Evolutionary conservation across 1,139 yeast species (phyloP), one percentile per base, ranked within the genome.

Genomic region (Scheffersomyces lignicola): DNA sequence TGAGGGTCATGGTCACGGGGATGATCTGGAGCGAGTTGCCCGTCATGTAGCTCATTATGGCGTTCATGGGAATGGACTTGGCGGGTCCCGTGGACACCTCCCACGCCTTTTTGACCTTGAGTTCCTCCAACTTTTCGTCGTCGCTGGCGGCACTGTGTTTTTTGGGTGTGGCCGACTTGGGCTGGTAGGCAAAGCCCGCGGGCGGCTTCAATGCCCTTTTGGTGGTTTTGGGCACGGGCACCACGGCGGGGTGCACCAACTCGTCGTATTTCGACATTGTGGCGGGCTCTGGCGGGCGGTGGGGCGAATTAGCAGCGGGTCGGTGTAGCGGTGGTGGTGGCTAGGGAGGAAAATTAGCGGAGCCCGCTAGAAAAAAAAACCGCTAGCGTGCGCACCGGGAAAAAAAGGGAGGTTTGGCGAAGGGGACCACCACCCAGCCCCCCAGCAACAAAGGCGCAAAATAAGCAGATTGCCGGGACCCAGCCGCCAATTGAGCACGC

Each of bases 11-110:
- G 62, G 89, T 83, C 37, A 92, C 83, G 4, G 97, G 94, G 40
- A 92, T 89, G 44, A 92, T 74, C 51, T 92, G 97, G 18, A 92
- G 65, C 5, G 95, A 80, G 51, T 85, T 84, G 21, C 98, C 98
- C 2, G 96, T 80, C 89, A 92, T 87, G 59, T 88, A 92, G 41
- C 90, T 80, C 96, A 92, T 88, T 37, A 88, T 65, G 39, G 85
- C 57, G 50, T 88, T 92, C 95, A 89, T 85, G 4, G 97, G 96
- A 18, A 92, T 66, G 16, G 81, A 73, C 54, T 90, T 92, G 3
- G 90, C 88, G 0, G 97, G 97, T 1, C 80, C 80, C 12, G 76
- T 61, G 2, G 97, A 96, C 22, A 85, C 55, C 42, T 87, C 95
- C 96, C 97, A 88, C 0, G 95, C 92, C 53, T 83, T 86, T 53